Conservation (phyloP, 352 stramenopile species). For the Elongisporangium anandrum region DNA sequence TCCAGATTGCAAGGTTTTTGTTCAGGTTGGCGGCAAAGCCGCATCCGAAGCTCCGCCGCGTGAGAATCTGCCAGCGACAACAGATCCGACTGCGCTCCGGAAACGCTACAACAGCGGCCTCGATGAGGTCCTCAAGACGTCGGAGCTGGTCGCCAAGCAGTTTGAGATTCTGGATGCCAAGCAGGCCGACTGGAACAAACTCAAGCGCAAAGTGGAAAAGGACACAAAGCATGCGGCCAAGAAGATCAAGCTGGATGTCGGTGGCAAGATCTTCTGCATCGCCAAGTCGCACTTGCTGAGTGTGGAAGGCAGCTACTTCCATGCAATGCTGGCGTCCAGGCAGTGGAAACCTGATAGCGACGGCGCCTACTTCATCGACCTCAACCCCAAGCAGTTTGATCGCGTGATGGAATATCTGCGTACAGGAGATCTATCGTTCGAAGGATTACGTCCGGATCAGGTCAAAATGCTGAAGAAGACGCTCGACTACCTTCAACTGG, state of each 20-base stretch:
- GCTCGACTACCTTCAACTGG: background rate
- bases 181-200: background rate
- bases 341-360: background rate
- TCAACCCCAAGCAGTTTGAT: slow-evolving; percentile 2
- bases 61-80: background rate
- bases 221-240: background rate
- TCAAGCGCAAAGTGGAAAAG: background rate
- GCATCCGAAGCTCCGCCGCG: background rate
- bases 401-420: background rate
- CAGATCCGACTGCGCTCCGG: background rate
- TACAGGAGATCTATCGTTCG: background rate
- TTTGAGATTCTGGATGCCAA: background rate
- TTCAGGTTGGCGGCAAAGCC: background rate
- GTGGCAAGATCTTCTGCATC: slow-evolving; percentile 10
- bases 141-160: background rate
- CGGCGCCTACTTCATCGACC: slow-evolving; percentile 1
- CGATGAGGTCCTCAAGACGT: background rate
- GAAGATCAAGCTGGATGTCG: slow-evolving; percentile 11
- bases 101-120: background rate
- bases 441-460: background rate
- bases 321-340: slow-evolving; percentile 9
- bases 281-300: slow-evolving; percentile 8
- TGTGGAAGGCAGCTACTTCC: slow-evolving; percentile 13
- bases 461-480: background rate
- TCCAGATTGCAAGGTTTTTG: background rate